Evolutionary conservation across 805 yeast species (phyloP), one percentile per base, ranked within the genome.

Genomic region (Pichia scutulata): DNA sequence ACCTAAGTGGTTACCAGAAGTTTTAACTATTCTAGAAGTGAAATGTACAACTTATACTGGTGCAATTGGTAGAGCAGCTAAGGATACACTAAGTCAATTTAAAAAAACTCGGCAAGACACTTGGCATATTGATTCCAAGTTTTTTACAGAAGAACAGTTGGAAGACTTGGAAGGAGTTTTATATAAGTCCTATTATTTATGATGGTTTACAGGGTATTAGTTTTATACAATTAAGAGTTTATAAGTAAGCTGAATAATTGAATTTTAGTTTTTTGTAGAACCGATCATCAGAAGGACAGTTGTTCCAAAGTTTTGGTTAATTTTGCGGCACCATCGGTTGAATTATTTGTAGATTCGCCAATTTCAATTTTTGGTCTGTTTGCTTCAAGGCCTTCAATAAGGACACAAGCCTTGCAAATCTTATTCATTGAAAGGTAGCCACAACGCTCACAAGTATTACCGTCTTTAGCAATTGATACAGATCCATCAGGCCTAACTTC

Each of bases 91-190:
- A 46, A 83, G 95, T 55, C 83, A 81, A 55, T 93, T 93, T 70
- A 92, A 90, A 65, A 89, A 89, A 70, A 81, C 88, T 7, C 78
- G 98, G 56, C 95, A 90, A 52, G 99, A 92, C 60, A 89, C 97
- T 0, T 92, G 99, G 99, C 95, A 87, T 60, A 78, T 89, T 52
- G 99, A 92, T 63, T 77, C 85, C 53, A 74, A 74, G 56, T 80
- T 77, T 14, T 93, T 92, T 64, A 80, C 82, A 9, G 79, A 76
- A 45, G 87, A 84, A 5, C 95, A 92, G 66, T 71, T 89, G 46
- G 93, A 89, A 61, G 96, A 89, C 63, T 70, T 92, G 43, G 99
- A 92, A 65, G 99, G 99, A 41, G 97, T 92, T 4, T 68, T 90
- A 25, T 85, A 96, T 86, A 85, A 86, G 64, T 87, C 95, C 63